Evolutionary conservation across 2,329 filamentous ascomycete species (phyloP).

Genomic region (Arachnomyces sp.): DNA sequence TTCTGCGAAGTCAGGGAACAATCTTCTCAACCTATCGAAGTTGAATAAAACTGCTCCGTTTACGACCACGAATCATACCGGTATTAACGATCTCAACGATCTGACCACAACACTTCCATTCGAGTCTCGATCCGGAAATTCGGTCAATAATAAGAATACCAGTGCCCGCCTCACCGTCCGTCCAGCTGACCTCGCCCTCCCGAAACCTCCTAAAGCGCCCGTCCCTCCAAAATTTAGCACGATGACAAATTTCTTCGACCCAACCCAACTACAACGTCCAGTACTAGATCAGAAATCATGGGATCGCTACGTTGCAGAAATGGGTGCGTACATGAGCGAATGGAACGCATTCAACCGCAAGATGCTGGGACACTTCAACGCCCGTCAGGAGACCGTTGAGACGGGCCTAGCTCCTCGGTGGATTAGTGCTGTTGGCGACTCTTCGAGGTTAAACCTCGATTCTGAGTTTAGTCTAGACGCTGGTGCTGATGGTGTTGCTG

Average conservation of each 20-base stretch:
- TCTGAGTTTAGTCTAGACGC: neutral
- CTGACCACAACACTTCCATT: slow-evolving; percentile 51
- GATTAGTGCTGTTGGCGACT: slow-evolving; percentile 46
- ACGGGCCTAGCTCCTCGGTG: slow-evolving; percentile 40
- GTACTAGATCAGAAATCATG: slow-evolving; percentile 41
- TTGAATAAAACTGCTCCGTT: slow-evolving; percentile 45
- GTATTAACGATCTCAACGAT: slow-evolving; percentile 47
- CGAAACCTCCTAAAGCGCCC: slow-evolving; percentile 46
- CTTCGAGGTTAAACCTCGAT: slow-evolving; percentile 23
- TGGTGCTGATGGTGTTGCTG: neutral
- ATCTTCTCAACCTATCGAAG: slow-evolving; percentile 41
- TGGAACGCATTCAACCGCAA: slow-evolving; percentile 48
- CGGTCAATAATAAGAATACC: slow-evolving; percentile 30
- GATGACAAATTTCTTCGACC: neutral
- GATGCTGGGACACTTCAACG: slow-evolving; percentile 49
- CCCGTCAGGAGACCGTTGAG: slow-evolving; percentile 41
- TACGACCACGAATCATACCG: slow-evolving; percentile 34
- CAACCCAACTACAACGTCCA: slow-evolving; percentile 8
- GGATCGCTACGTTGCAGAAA: slow-evolving; percentile 44
- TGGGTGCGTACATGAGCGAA: slow-evolving; percentile 48
- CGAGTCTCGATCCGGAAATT: slow-evolving; percentile 42
- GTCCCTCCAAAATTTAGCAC: slow-evolving; percentile 19
- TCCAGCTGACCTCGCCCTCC: slow-evolving; percentile 37
- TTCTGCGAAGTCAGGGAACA: slow-evolving; percentile 5
- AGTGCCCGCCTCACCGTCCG: slow-evolving; percentile 28